Conservation (phyloP, 2,329 filamentous ascomycete genomes). For the Blumeria hordei region DNA sequence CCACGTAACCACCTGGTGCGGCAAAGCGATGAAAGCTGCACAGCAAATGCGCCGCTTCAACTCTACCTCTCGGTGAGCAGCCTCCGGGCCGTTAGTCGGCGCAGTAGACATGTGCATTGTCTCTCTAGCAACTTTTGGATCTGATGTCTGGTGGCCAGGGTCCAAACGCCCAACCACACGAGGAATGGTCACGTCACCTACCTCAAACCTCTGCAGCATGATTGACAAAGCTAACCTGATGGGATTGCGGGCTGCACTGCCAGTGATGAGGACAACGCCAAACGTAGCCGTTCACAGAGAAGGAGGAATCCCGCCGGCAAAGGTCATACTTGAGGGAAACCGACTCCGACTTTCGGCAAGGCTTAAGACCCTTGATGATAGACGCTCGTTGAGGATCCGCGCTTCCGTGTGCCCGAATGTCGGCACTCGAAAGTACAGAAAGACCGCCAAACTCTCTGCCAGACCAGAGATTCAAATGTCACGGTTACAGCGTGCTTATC, state of each 20-base stretch:
- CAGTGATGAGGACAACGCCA: background rate
- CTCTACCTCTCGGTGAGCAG: background rate
- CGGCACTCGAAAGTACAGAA: too few relatives aligned
- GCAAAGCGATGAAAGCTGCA: background rate
- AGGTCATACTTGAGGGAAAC: too few relatives aligned
- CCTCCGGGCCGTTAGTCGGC: background rate
- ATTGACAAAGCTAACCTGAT: background rate
- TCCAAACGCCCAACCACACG: background rate
- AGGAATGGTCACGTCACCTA: background rate
- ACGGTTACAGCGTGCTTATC: too few relatives aligned
- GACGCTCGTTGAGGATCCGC: too few relatives aligned
- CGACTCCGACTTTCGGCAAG: too few relatives aligned
- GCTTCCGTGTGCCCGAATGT: too few relatives aligned
- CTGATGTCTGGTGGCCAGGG: background rate
- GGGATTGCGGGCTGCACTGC: background rate
- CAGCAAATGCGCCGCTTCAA: background rate
- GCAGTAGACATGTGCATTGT: background rate
- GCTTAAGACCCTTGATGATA: too few relatives aligned
- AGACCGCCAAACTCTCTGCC: too few relatives aligned
- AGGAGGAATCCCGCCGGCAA: too few relatives aligned
- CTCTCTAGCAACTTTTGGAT: background rate
- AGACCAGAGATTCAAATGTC: too few relatives aligned
- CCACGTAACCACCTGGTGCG: background rate
- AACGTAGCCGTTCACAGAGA: too few relatives aligned
- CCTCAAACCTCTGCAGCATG: background rate